Base-by-base conservation (phyloP, 23 red algal species). In the Porphyridium purpureum region DNA sequence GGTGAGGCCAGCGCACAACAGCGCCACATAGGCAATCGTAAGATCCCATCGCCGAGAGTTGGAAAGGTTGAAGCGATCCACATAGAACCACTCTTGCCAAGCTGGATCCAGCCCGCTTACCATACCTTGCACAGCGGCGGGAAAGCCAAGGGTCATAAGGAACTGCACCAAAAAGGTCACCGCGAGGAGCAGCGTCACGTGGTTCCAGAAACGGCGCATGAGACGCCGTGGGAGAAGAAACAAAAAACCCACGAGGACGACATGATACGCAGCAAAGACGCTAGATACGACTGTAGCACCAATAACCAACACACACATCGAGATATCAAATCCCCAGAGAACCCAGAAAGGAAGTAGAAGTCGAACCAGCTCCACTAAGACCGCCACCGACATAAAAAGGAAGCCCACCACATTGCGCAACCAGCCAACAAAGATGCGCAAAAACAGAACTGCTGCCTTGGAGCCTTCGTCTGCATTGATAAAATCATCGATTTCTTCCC, bases 331-430 rank as follows among this genome's bases (percentile, higher is more conserved):
- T 6, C 64, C 64, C 64, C 64, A 69, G 3, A 33, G 24, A 7
- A 21, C 50, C 64, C 64, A 69, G 55, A 69, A 69, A 3, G 64
- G 64, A 4, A 9, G 33, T 6, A 69, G 49, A 24, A 69, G 50
- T 17, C 44, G 33, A 9, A 54, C 3, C 49, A 69, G n/a, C 33
- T 52, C 48, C 51, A n/a, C 51, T 27, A 8, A 26, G 24, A 0
- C 51, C 14, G 2, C 28, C n/a, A n/a, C n/a, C 23, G 1, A 34
- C 64, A 20, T 2, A 23, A 9, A 29, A 11, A 9, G 22, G 50
- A 2, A 15, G 34, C 2, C 44, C 17, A 3, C 44, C 44, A 9
- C 44, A 48, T 22, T 22, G 23, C 17, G 4, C 17, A 15, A 48
- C 44, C 2, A 48, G 9, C 44, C 44, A 22, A 22, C n/a, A n/a